These are phyloP conservation scores for Monosporascus ibericus DNA, from an alignment of 2,329 filamentous ascomycete genomes.

Conservation along the genomic window DNA sequence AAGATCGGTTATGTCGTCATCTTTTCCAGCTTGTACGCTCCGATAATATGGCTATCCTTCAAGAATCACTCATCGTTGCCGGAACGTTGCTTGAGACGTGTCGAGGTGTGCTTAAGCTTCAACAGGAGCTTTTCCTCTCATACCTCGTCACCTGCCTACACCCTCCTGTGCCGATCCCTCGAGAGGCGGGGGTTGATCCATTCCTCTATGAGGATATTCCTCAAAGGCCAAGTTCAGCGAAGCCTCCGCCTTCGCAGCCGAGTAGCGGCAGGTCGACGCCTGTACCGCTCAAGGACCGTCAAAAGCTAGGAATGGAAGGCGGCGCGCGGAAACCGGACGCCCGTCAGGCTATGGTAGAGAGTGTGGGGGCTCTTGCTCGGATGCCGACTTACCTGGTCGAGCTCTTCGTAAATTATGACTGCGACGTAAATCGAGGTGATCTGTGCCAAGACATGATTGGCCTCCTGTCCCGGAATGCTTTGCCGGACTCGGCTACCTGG, in stretches of 20 bases:
- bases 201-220: constrained; percentile 89
- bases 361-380: constrained; percentile 80
- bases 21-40: constrained; percentile 94
- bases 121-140: constrained; percentile 92
- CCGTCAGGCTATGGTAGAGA: constrained; percentile 97
- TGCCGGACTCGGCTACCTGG: constrained; percentile 97
- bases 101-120: constrained; percentile 82
- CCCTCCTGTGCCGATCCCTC: constrained; percentile 87
- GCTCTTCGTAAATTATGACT: constrained; percentile 97
- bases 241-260: constrained; percentile 65
- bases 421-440: constrained; percentile 84
- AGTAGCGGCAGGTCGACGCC: constrained; percentile 82
- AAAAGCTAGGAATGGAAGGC: constrained; percentile 87
- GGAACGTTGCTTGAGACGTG: constrained; percentile 89
- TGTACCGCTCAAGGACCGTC: constrained; percentile 84
- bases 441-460: constrained; percentile 95
- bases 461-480: constrained; percentile 83
- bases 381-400: constrained; percentile 95
- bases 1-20: constrained; percentile 88
- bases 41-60: constrained; percentile 91
- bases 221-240: constrained; percentile 80
- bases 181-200: constrained; percentile 84
- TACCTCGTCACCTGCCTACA: constrained; percentile 93
- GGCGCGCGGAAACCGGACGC: constrained; percentile 90
- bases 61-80: constrained; percentile 86